Percentiles rank a stretch among this genome's conserved stretches.
Evolutionary conservation across 352 stramenopile genomes (phyloP).

Genomic region (Salisapilia sapeloensis): DNA sequence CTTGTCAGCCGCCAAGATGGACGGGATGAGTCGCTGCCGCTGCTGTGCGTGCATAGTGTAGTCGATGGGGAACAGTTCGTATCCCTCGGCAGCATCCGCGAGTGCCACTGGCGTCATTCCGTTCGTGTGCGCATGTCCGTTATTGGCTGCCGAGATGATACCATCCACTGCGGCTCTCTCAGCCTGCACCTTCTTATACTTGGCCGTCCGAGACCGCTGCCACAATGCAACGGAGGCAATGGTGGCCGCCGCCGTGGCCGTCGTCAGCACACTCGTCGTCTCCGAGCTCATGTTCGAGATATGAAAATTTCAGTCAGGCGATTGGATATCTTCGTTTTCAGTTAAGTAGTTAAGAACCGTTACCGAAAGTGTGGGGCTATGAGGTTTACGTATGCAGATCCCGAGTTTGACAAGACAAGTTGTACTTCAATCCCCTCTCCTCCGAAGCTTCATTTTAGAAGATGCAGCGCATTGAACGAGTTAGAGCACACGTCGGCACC

Average conservation of each 20-base stretch:
- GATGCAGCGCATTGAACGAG: constrained; percentile 64
- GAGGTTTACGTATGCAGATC: too few species aligned
- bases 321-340: too few species aligned
- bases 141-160: too few species aligned
- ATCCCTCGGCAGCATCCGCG: constrained; percentile 54
- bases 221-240: constrained; percentile 31
- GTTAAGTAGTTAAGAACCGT: too few species aligned
- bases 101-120: too few species aligned
- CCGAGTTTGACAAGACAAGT: too few species aligned
- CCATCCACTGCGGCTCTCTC: too few species aligned
- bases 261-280: constrained; percentile 20
- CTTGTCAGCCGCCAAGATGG: constrained; percentile 23
- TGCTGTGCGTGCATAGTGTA: constrained; percentile 66
- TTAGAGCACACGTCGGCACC: constrained; percentile 41
- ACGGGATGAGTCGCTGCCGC: constrained; percentile 20
- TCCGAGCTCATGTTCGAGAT: too few species aligned
- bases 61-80: constrained; percentile 64
- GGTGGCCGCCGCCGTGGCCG: constrained; percentile 24
- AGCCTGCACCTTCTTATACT: constrained; percentile 12
- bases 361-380: too few species aligned
- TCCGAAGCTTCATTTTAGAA: background rate
- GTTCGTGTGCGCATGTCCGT: too few species aligned
- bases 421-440: too few species aligned
- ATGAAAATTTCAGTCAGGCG: too few species aligned
- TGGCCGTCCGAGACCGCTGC: constrained; percentile 28